Conservation (phyloP, 2,329 filamentous ascomycete species). For the Curvularia eragrostidis region DNA sequence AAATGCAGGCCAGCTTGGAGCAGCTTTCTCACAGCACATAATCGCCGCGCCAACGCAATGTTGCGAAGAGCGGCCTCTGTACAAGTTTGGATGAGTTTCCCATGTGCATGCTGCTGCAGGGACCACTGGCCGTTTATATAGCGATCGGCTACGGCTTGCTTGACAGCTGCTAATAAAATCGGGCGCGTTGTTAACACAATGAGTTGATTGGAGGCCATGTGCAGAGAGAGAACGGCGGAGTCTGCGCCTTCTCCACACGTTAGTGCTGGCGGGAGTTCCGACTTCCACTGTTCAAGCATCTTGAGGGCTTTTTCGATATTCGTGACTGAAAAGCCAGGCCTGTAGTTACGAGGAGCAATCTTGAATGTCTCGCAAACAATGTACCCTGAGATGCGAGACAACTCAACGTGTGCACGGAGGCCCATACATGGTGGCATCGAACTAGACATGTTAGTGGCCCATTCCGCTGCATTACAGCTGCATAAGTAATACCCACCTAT, state of each 20-base stretch:
- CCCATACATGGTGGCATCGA: constrained; percentile 31
- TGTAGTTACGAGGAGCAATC: constrained; percentile 26
- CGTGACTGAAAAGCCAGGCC: constrained; percentile 10
- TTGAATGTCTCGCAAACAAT: constrained; percentile 39
- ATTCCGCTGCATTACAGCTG: background rate
- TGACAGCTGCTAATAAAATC: constrained; percentile 32
- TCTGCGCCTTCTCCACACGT: constrained; percentile 22
- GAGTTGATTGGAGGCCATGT: constrained; percentile 37
- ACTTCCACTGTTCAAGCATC: constrained; percentile 31
- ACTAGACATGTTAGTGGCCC: constrained; percentile 20
- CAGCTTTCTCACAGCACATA: constrained; percentile 22
- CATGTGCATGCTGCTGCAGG: constrained; percentile 21
- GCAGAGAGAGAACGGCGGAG: constrained; percentile 30
- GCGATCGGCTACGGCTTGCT: constrained; percentile 31
- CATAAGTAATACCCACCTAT: constrained; percentile 24
- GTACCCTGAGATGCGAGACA: constrained; percentile 32
- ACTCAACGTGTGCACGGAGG: constrained; percentile 33
- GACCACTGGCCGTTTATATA: constrained; percentile 21
- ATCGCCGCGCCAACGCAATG: constrained; percentile 25
- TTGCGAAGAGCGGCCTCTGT: constrained; percentile 30
- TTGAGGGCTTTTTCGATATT: constrained; percentile 29
- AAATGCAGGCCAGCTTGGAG: constrained; percentile 37
- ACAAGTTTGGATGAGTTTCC: constrained; percentile 23
- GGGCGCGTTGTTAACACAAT: constrained; percentile 36
- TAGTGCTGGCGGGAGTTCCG: constrained; percentile 24